Conservation (phyloP, 768 basidiomycete species). For the Termitomyces sp. region DNA sequence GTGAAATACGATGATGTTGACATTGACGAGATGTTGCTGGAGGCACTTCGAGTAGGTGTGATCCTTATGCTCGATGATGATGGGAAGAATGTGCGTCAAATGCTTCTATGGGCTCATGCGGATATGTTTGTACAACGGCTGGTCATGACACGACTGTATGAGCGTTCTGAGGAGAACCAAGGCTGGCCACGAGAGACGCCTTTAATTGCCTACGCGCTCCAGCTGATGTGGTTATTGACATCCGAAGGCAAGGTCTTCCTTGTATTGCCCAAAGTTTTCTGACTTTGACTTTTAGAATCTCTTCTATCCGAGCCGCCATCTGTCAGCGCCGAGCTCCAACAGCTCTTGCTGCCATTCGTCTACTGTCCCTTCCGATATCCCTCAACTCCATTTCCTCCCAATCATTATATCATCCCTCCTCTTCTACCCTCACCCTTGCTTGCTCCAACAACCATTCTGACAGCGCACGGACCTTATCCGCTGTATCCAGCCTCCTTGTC, state of each 20-base stretch:
- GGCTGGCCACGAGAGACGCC: conserved; percentile 49
- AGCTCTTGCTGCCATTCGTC: conserved; percentile 36
- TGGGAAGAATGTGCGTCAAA: conserved; percentile 43
- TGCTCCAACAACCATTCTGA: conserved; percentile 20
- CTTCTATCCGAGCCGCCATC: conserved; percentile 22
- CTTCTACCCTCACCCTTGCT: conserved; percentile 10
- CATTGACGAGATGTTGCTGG: not conserved
- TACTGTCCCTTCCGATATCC: conserved; percentile 48
- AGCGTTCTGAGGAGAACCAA: conserved; percentile 18
- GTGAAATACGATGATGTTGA: not conserved
- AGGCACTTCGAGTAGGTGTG: not conserved
- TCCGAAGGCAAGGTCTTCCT: conserved; percentile 27
- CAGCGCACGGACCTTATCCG: conserved; percentile 41
- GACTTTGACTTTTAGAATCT: conserved; percentile 14
- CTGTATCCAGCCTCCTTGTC: conserved; percentile 29
- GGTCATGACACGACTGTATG: conserved; percentile 35
- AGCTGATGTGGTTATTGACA: conserved; percentile 49
- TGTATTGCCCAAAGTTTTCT: not conserved
- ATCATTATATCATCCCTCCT: conserved; percentile 51
- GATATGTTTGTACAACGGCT: conserved; percentile 33
- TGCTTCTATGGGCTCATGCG: conserved; percentile 36
- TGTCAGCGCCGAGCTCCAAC: conserved; percentile 23
- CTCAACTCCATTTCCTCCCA: conserved; percentile 52
- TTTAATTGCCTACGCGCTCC: conserved; percentile 42
- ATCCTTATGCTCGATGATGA: conserved; percentile 44